phyloP scores from a whole-genome alignment of 352 stramenopile genomes.

The Phytophthora cactorum region DNA sequence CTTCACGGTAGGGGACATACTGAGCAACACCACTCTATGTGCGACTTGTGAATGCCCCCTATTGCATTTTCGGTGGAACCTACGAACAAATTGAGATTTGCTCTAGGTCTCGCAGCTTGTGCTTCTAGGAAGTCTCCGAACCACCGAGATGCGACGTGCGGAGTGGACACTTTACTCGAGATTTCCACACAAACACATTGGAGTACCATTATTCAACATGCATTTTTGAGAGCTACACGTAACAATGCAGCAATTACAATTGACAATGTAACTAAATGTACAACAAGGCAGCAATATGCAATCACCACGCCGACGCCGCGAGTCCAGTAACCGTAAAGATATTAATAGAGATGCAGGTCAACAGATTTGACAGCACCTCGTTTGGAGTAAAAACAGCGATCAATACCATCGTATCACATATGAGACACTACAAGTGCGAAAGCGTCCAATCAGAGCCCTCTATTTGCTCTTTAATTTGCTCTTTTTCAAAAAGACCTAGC shows the following conservation, averaged over 20 bases:
- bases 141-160: constrained; percentile 14
- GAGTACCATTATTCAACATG: no score
- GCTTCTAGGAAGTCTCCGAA: background rate
- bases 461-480: no score
- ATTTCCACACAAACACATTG: background rate
- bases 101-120: background rate
- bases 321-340: background rate
- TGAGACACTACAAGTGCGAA: no score
- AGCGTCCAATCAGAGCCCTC: no score
- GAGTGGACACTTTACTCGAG: background rate
- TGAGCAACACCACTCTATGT: constrained; percentile 6
- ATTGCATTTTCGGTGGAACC: constrained; percentile 21
- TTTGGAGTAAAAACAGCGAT: no score
- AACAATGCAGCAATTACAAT: background rate
- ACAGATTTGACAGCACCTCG: constrained; percentile 1
- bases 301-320: background rate
- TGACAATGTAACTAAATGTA: background rate
- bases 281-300: constrained; percentile 9
- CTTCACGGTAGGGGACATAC: background rate
- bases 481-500: no score
- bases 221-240: no score
- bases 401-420: no score
- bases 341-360: constrained; percentile 2
- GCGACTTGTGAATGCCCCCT: constrained; percentile 22
- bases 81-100: constrained; percentile 17